phyloP scores from a whole-genome alignment of 805 yeast species.

The Candida schatavii region DNA sequence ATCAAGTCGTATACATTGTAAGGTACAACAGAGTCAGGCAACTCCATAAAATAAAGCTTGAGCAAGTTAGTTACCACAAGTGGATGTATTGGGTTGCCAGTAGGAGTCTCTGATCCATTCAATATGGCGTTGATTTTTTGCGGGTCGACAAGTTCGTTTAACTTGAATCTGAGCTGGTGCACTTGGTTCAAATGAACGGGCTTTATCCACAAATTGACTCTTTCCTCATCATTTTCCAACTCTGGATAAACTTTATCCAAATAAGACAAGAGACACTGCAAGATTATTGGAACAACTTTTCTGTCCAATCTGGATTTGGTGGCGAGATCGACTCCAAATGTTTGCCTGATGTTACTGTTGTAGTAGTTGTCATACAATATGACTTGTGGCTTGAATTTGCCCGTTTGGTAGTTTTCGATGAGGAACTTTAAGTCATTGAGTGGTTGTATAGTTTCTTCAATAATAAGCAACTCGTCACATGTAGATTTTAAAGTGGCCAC shows the following conservation, averaged over 20 bases:
- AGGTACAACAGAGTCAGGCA: conserved; percentile 76
- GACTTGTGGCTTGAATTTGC: conserved; percentile 70
- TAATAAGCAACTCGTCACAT: conserved; percentile 58
- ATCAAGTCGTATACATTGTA: conserved; percentile 62
- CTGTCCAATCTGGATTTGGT: conserved; percentile 69
- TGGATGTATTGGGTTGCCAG: conserved; percentile 30
- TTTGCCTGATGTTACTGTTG: conserved; percentile 61
- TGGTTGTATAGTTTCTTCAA: conserved; percentile 73
- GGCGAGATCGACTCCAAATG: conserved; percentile 77
- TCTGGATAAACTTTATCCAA: conserved; percentile 73
- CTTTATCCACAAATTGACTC: conserved; percentile 66
- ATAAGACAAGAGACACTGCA: conserved; percentile 59
- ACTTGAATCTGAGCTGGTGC: conserved; percentile 56
- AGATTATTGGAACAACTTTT: conserved; percentile 66
- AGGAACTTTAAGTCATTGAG: conserved; percentile 62
- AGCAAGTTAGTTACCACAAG: conserved; percentile 64
- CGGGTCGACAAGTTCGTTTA: conserved; percentile 39
- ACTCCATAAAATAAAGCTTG: conserved; percentile 71
- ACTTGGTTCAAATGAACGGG: conserved; percentile 60
- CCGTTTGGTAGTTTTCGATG: conserved; percentile 68
- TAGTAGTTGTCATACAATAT: conserved; percentile 77
- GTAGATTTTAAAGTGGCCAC: conserved; percentile 55
- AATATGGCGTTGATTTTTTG: conserved; percentile 32
- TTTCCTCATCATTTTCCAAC: conserved; percentile 61
- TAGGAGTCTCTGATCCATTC: conserved; percentile 23